Percentiles rank a stretch among this genome's conserved stretches.
Evolutionary conservation across 805 yeast genomes (phyloP).

Genomic region (Metschnikowia baotianmanensis): DNA sequence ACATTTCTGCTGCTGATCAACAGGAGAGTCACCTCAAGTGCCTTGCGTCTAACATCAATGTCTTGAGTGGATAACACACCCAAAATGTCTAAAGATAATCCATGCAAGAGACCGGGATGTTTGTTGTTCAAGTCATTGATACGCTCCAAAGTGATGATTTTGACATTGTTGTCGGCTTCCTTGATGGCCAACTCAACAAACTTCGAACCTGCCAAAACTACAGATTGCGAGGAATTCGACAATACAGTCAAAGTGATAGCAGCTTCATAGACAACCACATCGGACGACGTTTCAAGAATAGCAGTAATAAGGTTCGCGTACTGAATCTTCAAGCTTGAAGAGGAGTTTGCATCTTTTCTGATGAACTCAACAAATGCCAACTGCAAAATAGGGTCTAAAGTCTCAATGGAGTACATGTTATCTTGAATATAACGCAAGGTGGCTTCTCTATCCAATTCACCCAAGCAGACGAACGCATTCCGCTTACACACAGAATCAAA

Average conservation of each 20-base stretch:
- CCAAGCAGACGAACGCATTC: slow-evolving; percentile 87
- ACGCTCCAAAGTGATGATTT: slow-evolving; percentile 86
- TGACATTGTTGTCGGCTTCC: slow-evolving; percentile 94
- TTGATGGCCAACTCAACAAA: slow-evolving; percentile 85
- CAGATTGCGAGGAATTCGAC: slow-evolving; percentile 58
- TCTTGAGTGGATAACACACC: slow-evolving; percentile 87
- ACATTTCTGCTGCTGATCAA: slow-evolving; percentile 85
- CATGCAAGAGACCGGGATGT: slow-evolving; percentile 82
- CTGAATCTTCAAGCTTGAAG: slow-evolving; percentile 61
- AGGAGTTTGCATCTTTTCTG: slow-evolving; percentile 57
- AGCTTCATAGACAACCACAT: slow-evolving; percentile 85
- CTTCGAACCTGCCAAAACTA: slow-evolving; percentile 78
- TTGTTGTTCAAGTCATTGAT: slow-evolving; percentile 69
- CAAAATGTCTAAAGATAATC: slow-evolving; percentile 78
- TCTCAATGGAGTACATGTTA: slow-evolving; percentile 54
- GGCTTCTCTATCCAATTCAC: slow-evolving; percentile 77
- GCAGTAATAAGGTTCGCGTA: slow-evolving; percentile 73
- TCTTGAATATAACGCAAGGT: slow-evolving; percentile 82
- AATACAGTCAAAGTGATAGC: slow-evolving; percentile 72
- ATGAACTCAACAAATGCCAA: slow-evolving; percentile 89
- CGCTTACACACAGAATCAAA: slow-evolving; percentile 92
- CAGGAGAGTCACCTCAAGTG: slow-evolving; percentile 77
- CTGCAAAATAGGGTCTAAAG: slow-evolving; percentile 80
- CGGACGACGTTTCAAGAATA: slow-evolving; percentile 65
- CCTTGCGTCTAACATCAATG: slow-evolving; percentile 84